phyloP scores from a whole-genome alignment of 2,329 filamentous ascomycete genomes.

The Trichoderma atroviride region DNA sequence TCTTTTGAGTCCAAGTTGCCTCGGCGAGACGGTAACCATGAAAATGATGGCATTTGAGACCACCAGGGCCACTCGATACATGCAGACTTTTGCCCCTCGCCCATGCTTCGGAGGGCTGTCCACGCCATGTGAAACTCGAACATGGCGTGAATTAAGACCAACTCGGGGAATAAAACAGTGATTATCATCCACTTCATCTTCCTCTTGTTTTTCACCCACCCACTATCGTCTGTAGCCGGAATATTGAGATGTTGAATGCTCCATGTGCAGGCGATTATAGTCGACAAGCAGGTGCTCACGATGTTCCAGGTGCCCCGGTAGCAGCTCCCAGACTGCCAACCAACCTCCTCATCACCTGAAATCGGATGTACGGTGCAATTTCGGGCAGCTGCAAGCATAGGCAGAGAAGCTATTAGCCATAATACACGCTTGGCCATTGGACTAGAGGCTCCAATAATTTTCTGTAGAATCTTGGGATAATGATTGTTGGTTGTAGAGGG shows the following conservation, averaged over 20 bases:
- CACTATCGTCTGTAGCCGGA: neutral
- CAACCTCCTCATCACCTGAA: neutral
- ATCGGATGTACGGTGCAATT: neutral
- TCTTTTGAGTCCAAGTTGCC: neutral
- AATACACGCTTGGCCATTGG: neutral
- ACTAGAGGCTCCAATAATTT: too few species aligned
- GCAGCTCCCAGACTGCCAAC: neutral
- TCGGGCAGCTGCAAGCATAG: neutral
- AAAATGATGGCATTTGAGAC: neutral
- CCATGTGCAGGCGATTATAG: neutral
- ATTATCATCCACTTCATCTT: conserved; percentile 2
- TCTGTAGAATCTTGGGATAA: too few species aligned
- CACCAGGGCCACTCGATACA: conserved; percentile 15
- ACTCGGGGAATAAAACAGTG: neutral
- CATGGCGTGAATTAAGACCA: neutral
- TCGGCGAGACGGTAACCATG: neutral
- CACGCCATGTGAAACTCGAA: neutral
- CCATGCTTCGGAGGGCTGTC: too few species aligned
- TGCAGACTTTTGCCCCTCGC: too few species aligned
- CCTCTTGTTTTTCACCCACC: neutral
- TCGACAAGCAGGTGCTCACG: neutral
- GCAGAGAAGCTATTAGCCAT: neutral
- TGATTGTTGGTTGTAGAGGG: too few species aligned
- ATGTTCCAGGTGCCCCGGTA: neutral
- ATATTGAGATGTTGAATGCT: conserved; percentile 7